A percentile compares a stretch with the other conserved stretches of the same genome.
Conservation (phyloP, 2,329 filamentous ascomycete species). For the Pochonia chlamydosporia region DNA sequence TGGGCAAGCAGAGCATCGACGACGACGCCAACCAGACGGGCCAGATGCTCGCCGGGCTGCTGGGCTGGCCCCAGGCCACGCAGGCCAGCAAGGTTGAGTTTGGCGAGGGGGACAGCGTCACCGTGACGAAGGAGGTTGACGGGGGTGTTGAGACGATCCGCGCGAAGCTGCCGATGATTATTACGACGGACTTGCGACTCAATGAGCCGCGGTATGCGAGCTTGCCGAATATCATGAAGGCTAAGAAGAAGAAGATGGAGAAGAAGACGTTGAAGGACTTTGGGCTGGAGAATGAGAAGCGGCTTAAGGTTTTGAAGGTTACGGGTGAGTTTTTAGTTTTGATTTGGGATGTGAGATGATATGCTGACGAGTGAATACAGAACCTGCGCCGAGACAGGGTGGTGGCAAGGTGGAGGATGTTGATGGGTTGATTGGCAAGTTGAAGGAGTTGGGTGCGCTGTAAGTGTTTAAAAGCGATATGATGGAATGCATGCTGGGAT, state of each 20-base stretch:
- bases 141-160: constrained; percentile 87
- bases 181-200: constrained; percentile 89
- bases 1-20: constrained; percentile 98
- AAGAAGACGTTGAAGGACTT: constrained; percentile 85
- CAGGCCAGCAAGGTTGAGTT: constrained; percentile 84
- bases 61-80: constrained; percentile 92
- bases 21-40: constrained; percentile 94
- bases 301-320: constrained; percentile 88
- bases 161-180: constrained; percentile 82
- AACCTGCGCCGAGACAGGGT: constrained; percentile 81
- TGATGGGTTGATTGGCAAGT: constrained; percentile 83
- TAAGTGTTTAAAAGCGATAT: constrained; percentile 33
- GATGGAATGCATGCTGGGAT: neutral
- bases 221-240: constrained; percentile 99
- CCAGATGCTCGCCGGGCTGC: constrained; percentile 90
- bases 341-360: constrained; percentile 1
- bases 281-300: constrained; percentile 65
- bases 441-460: constrained; percentile 93
- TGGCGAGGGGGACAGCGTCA: constrained; percentile 61
- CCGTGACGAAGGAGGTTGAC: constrained; percentile 88
- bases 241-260: constrained; percentile 98
- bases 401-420: constrained; percentile 98
- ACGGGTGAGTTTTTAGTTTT: constrained; percentile 49
- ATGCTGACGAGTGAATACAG: constrained; percentile 34
- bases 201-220: constrained; percentile 95